Base-by-base conservation (phyloP, 257 asterid species). In the Primulina huaijiensis region DNA sequence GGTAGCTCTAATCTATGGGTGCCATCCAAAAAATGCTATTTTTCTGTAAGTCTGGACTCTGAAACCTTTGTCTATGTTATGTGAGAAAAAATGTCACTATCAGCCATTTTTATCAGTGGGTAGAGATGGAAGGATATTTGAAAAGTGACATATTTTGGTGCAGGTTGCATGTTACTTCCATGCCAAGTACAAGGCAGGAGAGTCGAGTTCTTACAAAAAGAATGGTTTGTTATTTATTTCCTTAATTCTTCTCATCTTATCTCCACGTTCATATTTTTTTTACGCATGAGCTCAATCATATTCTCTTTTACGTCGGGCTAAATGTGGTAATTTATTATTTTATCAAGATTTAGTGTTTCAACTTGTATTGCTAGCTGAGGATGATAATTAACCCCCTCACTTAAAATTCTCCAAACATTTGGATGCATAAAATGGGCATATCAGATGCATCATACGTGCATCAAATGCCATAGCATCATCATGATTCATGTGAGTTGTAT, bases 1-100 rank as follows among this genome's bases (percentile, higher is more conserved):
- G 99, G 99, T 19, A 94, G 99, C 88, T 86, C 99, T 68, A 89
- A 94, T 78, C 72, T 94, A 61, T 94, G 99, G 99, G 96, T 94
- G 33, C 99, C 99, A 10, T 94, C 99, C 27, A 29, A 97, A 0
- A 83, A 88, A 77, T 94, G 99, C 80, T 82, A 79, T 71, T 84
- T 91, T 75, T 94, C 97, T 71, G 97, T 94, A 73, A 84, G 96
- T 71, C 0, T 68, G 25, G 37, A 43, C 10, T 40, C n/a, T 25
- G 14, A 29, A 17, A 29, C 60, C 46, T 72, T 76, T 66, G 25
- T 17, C 67, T 29, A 25, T 17, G 14, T 29, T 55, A 19, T 72
- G 71, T 61, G 11, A 50, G 37, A 68, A 3, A 9, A 29, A 55
- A 29, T 23, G 7, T 17, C 29, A 8, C 21, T 9, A 8, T 17